phyloP scores from a whole-genome alignment of 441 rosid species.

The Brassica hybrid region DNA sequence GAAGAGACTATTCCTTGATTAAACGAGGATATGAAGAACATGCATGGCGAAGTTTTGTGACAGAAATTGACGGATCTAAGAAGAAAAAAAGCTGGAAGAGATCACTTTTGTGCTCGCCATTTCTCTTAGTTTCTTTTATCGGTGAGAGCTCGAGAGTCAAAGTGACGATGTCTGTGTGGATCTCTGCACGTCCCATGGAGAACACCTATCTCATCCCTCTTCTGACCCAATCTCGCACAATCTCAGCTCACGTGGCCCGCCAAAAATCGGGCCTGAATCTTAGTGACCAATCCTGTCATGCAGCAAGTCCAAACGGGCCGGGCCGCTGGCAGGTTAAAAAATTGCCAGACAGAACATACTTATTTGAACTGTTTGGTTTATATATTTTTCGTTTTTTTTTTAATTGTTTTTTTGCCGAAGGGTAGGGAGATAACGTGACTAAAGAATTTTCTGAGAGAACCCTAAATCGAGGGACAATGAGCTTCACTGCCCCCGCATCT shows the following conservation, averaged over 20 bases:
- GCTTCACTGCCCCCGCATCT: too few species aligned
- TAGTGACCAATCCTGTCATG: neutral
- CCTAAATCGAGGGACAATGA: too few species aligned
- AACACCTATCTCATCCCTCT: neutral
- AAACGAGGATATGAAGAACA: too few species aligned
- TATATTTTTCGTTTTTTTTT: too few species aligned
- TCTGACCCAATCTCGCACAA: neutral
- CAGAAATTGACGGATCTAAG: neutral
- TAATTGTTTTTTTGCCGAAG: too few species aligned
- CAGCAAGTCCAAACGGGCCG: neutral
- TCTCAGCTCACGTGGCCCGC: neutral
- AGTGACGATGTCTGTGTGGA: neutral
- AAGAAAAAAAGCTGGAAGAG: neutral
- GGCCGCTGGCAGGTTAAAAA: neutral
- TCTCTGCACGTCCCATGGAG: neutral
- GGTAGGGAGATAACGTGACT: too few species aligned
- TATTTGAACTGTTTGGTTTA: too few species aligned
- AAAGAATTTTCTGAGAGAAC: too few species aligned
- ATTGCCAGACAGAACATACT: neutral
- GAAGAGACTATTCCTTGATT: too few species aligned
- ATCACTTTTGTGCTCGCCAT: neutral
- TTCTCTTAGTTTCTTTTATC: neutral
- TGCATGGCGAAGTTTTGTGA: too few species aligned
- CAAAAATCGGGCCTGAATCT: neutral
- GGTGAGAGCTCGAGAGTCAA: neutral